A percentile compares a stretch with the other conserved stretches of the same genome.
These are phyloP conservation scores for Cicer pinnatifidum DNA, from an alignment of 306 rosid species.

Conservation along the genomic window DNA sequence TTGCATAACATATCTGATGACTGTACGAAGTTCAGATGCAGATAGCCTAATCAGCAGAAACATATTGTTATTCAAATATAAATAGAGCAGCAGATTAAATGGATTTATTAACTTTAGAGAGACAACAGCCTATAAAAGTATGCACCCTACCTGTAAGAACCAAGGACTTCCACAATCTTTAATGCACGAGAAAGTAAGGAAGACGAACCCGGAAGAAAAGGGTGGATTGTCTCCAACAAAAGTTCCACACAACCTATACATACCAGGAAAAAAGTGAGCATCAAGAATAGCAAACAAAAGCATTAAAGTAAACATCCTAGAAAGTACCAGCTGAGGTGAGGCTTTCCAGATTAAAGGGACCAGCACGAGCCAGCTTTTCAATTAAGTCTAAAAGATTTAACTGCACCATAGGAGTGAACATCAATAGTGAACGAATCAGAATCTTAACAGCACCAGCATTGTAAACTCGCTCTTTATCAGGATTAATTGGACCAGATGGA, in stretches of 20 bases:
- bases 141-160: slow-evolving; percentile 82
- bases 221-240: slow-evolving; percentile 85
- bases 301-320: slow-evolving; percentile 35
- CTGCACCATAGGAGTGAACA: slow-evolving; percentile 88
- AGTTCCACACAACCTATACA: slow-evolving; percentile 91
- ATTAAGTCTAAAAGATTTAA: slow-evolving; percentile 74
- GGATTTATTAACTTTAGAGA: slow-evolving; percentile 40
- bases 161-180: slow-evolving; percentile 92
- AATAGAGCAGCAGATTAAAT: slow-evolving; percentile 29
- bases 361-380: slow-evolving; percentile 82
- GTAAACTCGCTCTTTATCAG: slow-evolving; percentile 74
- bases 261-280: slow-evolving; percentile 33
- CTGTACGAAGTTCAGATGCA: slow-evolving; percentile 77
- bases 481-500: slow-evolving; percentile 81
- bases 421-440: slow-evolving; percentile 79
- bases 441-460: slow-evolving; percentile 88
- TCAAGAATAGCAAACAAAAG: slow-evolving; percentile 38
- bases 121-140: slow-evolving; percentile 10
- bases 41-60: slow-evolving; percentile 76
- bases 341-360: slow-evolving; percentile 88
- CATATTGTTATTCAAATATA: slow-evolving; percentile 34
- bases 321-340: slow-evolving; percentile 86
- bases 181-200: slow-evolving; percentile 80
- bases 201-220: slow-evolving; percentile 87
- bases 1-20: slow-evolving; percentile 79